Base-by-base conservation (phyloP, 768 basidiomycete species). In the Tulasnella sp. region DNA sequence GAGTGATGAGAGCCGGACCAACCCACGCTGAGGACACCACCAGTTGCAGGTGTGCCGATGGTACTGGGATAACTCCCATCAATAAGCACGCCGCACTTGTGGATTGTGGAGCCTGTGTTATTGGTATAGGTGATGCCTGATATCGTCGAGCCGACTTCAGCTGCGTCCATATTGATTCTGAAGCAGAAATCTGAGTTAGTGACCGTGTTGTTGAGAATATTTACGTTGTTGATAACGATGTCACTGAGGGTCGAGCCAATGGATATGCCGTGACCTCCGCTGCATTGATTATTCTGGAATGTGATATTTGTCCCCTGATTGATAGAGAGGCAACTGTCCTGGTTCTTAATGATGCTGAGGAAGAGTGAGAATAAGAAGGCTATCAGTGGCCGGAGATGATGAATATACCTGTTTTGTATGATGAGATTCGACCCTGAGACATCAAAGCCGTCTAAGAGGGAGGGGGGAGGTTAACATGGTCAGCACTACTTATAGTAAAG, bases 301-400 rank as follows among this genome's bases (percentile, higher is more conserved):
- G 53, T 56, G 51, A 70, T 66, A 47, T 56, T 65, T 23, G 42
- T 55, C 15, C 76, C 76, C 21, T 54, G 58, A 64, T 74, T 75
- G 65, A 79, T 73, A n/a, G 84, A 81, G 26, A 86, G 70, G 66
- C 83, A 85, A 64, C 85, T 83, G 60, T 86, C 82, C 76, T 68
- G 67, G 49, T 67, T 65, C 50, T 55, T 61, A 42, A 66, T 60
- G 7, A 54, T 49, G 56, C 63, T 53, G 27, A 8, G 34, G 17
- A 4, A 10, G 21, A 58, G n/a, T n/a, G 61, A 42, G 24, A 50
- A 49, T 9, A 13, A 38, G n/a, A n/a, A n/a, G n/a, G n/a, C n/a
- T n/a, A n/a, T n/a, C n/a, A n/a, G n/a, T n/a, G n/a, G n/a, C n/a
- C n/a, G n/a, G 43, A 26, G 32, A 56, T 1, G 48, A 29, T 34